Conservation (phyloP, 2,329 filamentous ascomycete genomes). For the Penicillium nordicum region DNA sequence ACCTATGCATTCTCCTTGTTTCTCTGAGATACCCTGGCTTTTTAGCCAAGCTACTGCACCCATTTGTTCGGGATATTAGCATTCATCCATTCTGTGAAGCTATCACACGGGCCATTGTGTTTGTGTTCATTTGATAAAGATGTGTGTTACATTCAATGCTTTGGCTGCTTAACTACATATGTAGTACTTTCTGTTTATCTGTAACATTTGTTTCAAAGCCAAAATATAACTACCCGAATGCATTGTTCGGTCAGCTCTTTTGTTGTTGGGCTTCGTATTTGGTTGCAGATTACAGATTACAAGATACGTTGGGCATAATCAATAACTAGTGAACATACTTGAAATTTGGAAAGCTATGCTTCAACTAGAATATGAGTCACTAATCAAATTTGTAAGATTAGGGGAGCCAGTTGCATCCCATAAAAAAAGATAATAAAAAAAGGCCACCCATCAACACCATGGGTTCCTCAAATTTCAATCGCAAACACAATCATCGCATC, state of each 20-base stretch:
- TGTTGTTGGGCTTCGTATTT: neutral
- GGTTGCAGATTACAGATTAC: neutral
- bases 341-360: conserved; percentile 6
- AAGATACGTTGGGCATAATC: neutral
- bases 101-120: neutral
- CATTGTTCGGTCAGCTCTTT: neutral
- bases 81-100: neutral
- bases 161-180: neutral
- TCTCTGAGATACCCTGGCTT: conserved; percentile 12
- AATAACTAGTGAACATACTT: neutral
- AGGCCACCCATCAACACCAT: neutral
- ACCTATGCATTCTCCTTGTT: conserved; percentile 7
- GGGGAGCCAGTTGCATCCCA: conserved; percentile 6
- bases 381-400: conserved; percentile 5
- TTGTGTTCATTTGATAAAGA: neutral
- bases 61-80: neutral
- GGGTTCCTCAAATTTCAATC: neutral
- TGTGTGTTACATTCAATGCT: neutral
- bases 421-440: neutral
- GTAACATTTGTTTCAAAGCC: neutral
- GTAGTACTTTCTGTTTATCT: neutral
- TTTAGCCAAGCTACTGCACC: neutral
- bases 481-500: neutral
- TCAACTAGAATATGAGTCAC: conserved; percentile 9
- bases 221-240: neutral